Evolutionary conservation across 768 basidiomycete species (phyloP).

Genomic region (Clavulina sp.): DNA sequence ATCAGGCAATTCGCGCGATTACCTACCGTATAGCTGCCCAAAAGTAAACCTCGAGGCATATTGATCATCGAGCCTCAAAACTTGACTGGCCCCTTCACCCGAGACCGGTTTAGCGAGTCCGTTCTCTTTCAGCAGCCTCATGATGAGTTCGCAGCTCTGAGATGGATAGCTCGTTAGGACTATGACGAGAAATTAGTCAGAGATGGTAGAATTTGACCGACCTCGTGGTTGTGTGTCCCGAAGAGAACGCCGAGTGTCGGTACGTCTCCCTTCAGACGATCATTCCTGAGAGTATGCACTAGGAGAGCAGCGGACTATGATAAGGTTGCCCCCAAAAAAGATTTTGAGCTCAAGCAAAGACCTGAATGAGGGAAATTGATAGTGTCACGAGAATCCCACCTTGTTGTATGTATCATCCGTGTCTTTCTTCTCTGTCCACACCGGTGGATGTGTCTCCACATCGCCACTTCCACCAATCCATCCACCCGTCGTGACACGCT

Average conservation of each 20-base stretch:
- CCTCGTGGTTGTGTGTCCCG: conserved; percentile 55
- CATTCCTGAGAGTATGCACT: neutral
- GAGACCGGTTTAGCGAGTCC: conserved; percentile 32
- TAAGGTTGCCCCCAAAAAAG: neutral
- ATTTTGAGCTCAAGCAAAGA: neutral
- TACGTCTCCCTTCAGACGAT: neutral
- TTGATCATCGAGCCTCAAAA: conserved; percentile 29
- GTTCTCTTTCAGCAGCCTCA: conserved; percentile 37
- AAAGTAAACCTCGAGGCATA: conserved; percentile 52
- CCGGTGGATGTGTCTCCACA: conserved; percentile 27
- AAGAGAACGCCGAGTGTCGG: conserved; percentile 48
- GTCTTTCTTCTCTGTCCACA: conserved; percentile 47
- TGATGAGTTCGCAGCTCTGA: conserved; percentile 38
- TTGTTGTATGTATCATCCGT: conserved; percentile 60
- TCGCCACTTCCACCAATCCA: neutral
- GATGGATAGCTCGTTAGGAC: neutral
- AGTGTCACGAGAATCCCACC: neutral
- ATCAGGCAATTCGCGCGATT: neutral
- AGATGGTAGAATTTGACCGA: neutral
- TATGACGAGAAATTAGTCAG: too few relatives aligned
- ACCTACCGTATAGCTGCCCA: conserved; percentile 69
- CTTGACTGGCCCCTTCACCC: conserved; percentile 12
- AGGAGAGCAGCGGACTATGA: neutral
- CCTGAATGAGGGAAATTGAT: neutral
- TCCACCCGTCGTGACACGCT: neutral